Evolutionary conservation across 441 rosid genomes (phyloP), one percentile per base, ranked within the genome.

Genomic region (Pelargonium citronellum): DNA sequence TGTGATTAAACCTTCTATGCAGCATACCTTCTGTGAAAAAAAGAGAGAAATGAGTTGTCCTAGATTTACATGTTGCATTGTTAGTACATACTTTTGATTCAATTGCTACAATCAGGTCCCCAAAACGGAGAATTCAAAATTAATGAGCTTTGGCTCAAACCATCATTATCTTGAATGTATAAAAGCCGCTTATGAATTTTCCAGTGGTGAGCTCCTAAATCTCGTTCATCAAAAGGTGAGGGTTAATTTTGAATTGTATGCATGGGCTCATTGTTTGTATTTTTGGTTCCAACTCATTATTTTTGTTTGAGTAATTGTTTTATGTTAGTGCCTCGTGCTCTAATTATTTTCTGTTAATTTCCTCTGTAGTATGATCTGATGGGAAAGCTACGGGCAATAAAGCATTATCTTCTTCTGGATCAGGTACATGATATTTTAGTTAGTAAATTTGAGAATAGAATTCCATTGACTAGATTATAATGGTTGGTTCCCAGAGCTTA

Each of bases 341-440:
- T 74, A 19, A 69, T 75, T 66, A 70, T 55, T 69, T 55, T 8
- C 53, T 19, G 67, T 39, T 55, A 3, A 64, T 44, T 16, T 47
- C 60, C 66, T 12, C 81, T 86, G 81, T 75, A 95, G 99, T 89
- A 90, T 83, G 99, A 90, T 78, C 86, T 95, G 64, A 78, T 84
- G 75, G 99, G 97, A 83, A 90, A 93, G 87, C 77, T 95, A 79
- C 80, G 87, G 74, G 92, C 97, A 41, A 83, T 95, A 78, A 95
- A 95, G 89, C 97, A 92, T 70, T 95, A 91, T 83, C 96, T 92
- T 79, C 99, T 95, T 73, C 97, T 92, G 41, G 98, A 95, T 80
- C 99, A 95, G 99, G 99, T 95, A 85, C 71, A 66, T 27, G 8
- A 30, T 67, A 67, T 8, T 72, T 61, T 53, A 47, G 72, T 20